Evolutionary conservation across 805 yeast species (phyloP).

Genomic region (Kluyveromyces siamensis): DNA sequence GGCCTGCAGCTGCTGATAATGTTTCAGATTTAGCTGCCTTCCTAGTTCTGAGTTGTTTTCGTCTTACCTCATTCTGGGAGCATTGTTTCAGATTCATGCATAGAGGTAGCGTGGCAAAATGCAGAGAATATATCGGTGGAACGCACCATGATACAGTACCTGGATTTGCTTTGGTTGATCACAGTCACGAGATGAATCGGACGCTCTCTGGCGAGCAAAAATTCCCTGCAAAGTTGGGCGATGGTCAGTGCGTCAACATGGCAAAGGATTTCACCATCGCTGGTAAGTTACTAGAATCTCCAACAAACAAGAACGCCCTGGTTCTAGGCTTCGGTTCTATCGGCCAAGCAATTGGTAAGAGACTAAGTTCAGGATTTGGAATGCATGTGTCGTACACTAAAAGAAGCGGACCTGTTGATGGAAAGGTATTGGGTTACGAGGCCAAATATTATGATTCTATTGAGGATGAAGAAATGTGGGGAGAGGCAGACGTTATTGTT

Average conservation of each 20-base stretch:
- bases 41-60: constrained; percentile 49
- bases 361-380: constrained; percentile 45
- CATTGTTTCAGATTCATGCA: constrained; percentile 30
- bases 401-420: constrained; percentile 34
- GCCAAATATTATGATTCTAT: constrained; percentile 40
- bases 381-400: constrained; percentile 59
- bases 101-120: constrained; percentile 35
- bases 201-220: background rate
- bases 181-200: constrained; percentile 9
- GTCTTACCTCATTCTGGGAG: constrained; percentile 45
- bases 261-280: constrained; percentile 38
- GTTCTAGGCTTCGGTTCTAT: constrained; percentile 72
- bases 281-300: constrained; percentile 39
- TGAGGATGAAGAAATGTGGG: constrained; percentile 31
- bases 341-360: constrained; percentile 54
- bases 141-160: constrained; percentile 3
- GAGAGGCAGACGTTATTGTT: constrained; percentile 45
- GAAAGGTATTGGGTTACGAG: constrained; percentile 35
- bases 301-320: constrained; percentile 48
- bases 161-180: constrained; percentile 18
- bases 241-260: constrained; percentile 29
- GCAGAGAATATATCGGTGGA: constrained; percentile 34
- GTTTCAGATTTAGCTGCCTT: constrained; percentile 67
- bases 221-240: constrained; percentile 10
- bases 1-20: constrained; percentile 50